Evolutionary conservation across 306 rosid genomes (phyloP).

Genomic region (Pueraria montana): DNA sequence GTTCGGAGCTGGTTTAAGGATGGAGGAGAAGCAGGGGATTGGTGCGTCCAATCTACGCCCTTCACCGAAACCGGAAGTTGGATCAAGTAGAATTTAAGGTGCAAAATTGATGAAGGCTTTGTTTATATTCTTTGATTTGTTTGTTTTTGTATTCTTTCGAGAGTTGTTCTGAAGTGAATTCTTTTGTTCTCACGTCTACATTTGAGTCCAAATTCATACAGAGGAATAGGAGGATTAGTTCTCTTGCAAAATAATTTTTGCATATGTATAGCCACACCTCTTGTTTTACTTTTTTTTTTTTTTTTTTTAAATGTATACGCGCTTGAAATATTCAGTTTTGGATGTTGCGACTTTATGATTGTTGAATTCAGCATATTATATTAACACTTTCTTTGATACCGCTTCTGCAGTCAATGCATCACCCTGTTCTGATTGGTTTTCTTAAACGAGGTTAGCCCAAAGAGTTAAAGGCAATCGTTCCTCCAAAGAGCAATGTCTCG

Average conservation of each 20-base stretch:
- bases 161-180: neutral
- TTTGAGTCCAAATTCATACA: too few relatives aligned
- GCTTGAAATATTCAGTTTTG: too few relatives aligned
- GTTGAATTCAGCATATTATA: neutral
- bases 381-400: conserved; percentile 1
- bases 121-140: neutral
- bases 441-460: neutral
- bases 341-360: neutral
- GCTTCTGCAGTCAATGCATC: neutral
- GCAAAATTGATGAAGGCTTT: neutral
- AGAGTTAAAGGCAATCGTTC: neutral
- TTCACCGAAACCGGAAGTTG: conserved; percentile 16
- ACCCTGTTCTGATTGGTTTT: neutral
- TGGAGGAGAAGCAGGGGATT: conserved; percentile 69
- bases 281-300: too few relatives aligned
- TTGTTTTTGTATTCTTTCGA: conserved; percentile 26
- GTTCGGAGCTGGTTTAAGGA: conserved; percentile 76
- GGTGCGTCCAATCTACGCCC: conserved; percentile 64
- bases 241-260: too few relatives aligned
- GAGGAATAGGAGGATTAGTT: too few relatives aligned
- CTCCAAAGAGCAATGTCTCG: neutral
- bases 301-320: too few relatives aligned
- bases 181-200: too few relatives aligned
- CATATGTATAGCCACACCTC: too few relatives aligned
- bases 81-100: conserved; percentile 36